Evolutionary conservation across 192 early-diverging fungal species (phyloP).

Genomic region (Chytriomyces sp.): DNA sequence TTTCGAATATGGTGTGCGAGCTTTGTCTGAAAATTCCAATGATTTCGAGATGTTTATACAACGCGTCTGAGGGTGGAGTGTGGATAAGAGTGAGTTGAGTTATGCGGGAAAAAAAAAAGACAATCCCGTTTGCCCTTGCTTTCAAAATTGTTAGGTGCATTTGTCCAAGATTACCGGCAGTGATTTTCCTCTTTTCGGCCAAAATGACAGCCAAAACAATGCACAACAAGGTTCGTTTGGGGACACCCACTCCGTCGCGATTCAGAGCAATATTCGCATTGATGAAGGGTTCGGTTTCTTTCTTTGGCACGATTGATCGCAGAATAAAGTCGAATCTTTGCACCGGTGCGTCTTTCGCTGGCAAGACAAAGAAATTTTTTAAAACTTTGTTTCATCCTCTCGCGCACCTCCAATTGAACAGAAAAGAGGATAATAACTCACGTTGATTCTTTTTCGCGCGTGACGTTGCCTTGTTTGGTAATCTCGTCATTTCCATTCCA

Average conservation of each 20-base stretch:
- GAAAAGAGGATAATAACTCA: background rate
- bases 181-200: constrained; percentile 10
- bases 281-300: background rate
- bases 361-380: too few relatives aligned
- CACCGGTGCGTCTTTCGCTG: constrained; percentile 1
- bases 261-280: background rate
- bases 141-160: background rate
- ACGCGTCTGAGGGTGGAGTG: background rate
- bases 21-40: constrained; percentile 6
- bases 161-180: constrained; percentile 2
- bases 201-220: constrained; percentile 26
- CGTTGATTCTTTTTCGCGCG: background rate
- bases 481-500: constrained; percentile 22
- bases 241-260: background rate
- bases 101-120: too few relatives aligned
- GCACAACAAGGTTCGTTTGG: constrained; percentile 13
- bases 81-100: background rate
- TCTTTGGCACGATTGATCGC: constrained; percentile 9
- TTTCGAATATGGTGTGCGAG: constrained; percentile 7
- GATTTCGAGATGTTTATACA: constrained; percentile 25
- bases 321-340: constrained; percentile 15
- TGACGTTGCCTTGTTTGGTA: constrained; percentile 4
- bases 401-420: background rate
- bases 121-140: background rate
- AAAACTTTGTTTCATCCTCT: too few relatives aligned